Conservation (phyloP, 2,329 filamentous ascomycete genomes). For the Ophiostoma populinum region DNA sequence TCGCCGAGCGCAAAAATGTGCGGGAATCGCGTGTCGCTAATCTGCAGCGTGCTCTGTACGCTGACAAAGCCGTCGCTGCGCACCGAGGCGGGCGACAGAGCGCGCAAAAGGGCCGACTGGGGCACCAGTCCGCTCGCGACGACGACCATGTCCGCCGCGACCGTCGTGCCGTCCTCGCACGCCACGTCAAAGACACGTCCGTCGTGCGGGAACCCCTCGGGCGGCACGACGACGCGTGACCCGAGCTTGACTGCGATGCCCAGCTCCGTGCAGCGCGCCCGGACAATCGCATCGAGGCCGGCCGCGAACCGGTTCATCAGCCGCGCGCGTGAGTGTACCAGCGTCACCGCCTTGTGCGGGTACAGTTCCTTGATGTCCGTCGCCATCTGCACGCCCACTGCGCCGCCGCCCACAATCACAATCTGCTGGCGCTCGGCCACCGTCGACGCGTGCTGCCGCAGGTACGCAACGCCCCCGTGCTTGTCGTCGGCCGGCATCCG, state of each 20-base stretch:
- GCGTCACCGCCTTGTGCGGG: conserved; percentile 35
- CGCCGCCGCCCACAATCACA: conserved; percentile 39
- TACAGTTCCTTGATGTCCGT: conserved; percentile 22
- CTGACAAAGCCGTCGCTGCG: conserved; percentile 7
- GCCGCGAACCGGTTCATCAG: conserved; percentile 18
- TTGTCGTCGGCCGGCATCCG: conserved; percentile 29
- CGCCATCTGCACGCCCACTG: conserved; percentile 22
- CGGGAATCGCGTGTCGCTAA: conserved; percentile 5
- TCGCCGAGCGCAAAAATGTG: conserved; percentile 49
- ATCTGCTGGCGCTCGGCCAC: conserved; percentile 24
- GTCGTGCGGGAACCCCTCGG: not conserved
- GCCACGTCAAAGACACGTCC: conserved; percentile 1
- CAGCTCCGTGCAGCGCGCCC: conserved; percentile 7
- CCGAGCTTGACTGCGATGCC: conserved; percentile 6
- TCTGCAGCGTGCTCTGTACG: conserved; percentile 8
- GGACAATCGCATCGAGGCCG: conserved; percentile 6
- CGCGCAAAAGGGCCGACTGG: conserved; percentile 5
- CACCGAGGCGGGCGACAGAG: conserved; percentile 4
- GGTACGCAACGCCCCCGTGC: conserved; percentile 21
- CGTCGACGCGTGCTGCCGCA: conserved; percentile 26
- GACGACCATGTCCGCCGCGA: conserved; percentile 6
- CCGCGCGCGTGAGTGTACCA: conserved; percentile 38
- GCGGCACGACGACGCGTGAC: conserved; percentile 4
- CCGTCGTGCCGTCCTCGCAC: conserved; percentile 4
- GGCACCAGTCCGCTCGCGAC: conserved; percentile 7